Evolutionary conservation across 1,284 basidiomycete genomes (phyloP).

Genomic region (Mycosarcoma mackinlayi): DNA sequence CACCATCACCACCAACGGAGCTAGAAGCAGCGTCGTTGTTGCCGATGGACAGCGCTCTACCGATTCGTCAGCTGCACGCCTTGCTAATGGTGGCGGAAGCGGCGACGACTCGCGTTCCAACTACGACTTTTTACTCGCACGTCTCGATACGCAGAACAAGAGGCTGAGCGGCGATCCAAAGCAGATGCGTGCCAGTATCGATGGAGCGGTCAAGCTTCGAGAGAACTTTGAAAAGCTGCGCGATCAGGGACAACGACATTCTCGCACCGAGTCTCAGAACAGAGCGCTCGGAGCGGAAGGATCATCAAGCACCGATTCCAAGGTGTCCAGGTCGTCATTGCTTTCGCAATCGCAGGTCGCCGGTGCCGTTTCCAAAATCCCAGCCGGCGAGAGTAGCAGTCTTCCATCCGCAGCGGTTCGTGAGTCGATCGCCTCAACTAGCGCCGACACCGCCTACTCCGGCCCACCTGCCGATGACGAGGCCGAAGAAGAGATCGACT

Average conservation of each 20-base stretch:
- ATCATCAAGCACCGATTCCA: conserved; percentile 12
- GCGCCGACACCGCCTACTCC: conserved; percentile 16
- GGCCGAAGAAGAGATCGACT: conserved; percentile 66
- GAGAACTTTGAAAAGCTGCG: conserved; percentile 63
- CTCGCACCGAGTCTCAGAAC: conserved; percentile 35
- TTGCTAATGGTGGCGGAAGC: no score
- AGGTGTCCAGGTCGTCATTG: not conserved
- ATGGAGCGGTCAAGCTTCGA: conserved; percentile 61
- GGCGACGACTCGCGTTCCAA: conserved; percentile 23
- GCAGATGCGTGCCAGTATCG: conserved; percentile 56
- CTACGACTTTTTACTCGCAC: conserved; percentile 58
- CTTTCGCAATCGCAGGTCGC: not conserved
- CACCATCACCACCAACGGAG: conserved; percentile 35
- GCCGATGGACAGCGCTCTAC: conserved; percentile 9
- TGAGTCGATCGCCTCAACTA: conserved; percentile 5
- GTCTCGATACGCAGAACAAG: conserved; percentile 58
- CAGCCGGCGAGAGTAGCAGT: not conserved
- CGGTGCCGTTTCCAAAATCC: not conserved
- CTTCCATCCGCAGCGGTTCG: not conserved
- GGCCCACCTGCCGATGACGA: conserved; percentile 42
- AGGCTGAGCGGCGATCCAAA: conserved; percentile 56
- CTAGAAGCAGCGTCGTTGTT: conserved; percentile 9
- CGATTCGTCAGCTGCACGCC: conserved; percentile 10
- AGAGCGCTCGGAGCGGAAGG: conserved; percentile 1
- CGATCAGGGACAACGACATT: conserved; percentile 28